A percentile compares a stretch with the other conserved stretches of the same genome.
Evolutionary conservation across 2,329 filamentous ascomycete genomes (phyloP).

Genomic region (Paramyrothecium roridum): DNA sequence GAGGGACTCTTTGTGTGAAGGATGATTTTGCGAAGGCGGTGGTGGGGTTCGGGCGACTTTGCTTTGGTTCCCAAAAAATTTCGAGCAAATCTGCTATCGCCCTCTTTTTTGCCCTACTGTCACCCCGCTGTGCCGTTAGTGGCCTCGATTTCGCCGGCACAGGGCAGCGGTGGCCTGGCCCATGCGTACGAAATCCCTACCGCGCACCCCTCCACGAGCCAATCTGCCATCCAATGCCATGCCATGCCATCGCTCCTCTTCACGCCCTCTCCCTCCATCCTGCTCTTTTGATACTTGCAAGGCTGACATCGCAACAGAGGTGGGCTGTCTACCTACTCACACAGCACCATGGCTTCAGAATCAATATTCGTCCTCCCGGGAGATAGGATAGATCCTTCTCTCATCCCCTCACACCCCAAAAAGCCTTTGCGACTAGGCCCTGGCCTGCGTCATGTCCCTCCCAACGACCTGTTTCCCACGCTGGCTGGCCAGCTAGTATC

Average conservation of each 20-base stretch:
- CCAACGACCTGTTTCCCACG: slow-evolving; percentile 67
- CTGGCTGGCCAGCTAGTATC: slow-evolving; percentile 65
- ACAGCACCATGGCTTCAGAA: slow-evolving; percentile 50
- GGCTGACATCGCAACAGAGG: slow-evolving; percentile 1
- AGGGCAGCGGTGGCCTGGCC: background rate
- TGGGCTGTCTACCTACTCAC: too few species aligned
- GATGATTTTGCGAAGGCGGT: background rate
- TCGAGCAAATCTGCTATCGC: background rate
- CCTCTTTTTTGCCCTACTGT: background rate
- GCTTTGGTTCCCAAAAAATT: slow-evolving; percentile 1
- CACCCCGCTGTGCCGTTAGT: background rate
- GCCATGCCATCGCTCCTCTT: background rate
- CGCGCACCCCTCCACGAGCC: background rate
- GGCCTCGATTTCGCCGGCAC: background rate
- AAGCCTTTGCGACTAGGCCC: slow-evolving; percentile 77
- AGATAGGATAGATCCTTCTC: slow-evolving; percentile 63
- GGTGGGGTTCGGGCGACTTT: slow-evolving; percentile 1
- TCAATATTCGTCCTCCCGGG: slow-evolving; percentile 76
- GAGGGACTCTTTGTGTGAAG: background rate
- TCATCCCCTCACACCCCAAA: slow-evolving; percentile 66
- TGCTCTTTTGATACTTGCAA: slow-evolving; percentile 1
- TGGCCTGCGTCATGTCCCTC: slow-evolving; percentile 77
- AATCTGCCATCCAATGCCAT: background rate
- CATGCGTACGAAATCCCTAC: background rate
- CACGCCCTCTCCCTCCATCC: background rate